Base-by-base conservation (phyloP, 73 alveolate genomes). In the Durusdinium trenchii region DNA sequence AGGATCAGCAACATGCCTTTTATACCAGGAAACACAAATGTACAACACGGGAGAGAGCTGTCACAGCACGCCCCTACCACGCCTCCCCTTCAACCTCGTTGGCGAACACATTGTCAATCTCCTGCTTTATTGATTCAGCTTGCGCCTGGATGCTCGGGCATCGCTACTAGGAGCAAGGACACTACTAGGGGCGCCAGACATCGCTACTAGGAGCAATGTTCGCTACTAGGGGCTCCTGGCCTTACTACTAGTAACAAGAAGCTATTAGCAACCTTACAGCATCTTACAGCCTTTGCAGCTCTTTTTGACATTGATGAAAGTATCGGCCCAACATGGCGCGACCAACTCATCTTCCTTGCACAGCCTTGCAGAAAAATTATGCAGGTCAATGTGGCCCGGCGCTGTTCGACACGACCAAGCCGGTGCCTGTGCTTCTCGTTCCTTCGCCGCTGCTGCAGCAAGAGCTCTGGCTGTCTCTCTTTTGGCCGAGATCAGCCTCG, bases 11-110 rank as follows among this genome's bases (percentile, higher is more conserved):
- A n/a, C n/a, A n/a, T n/a, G n/a, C n/a, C n/a, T n/a, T n/a, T n/a
- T n/a, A n/a, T n/a, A n/a, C n/a, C n/a, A n/a, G n/a, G n/a, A n/a
- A n/a, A n/a, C n/a, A n/a, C n/a, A n/a, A n/a, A n/a, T n/a, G n/a
- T n/a, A n/a, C n/a, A n/a, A n/a, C n/a, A n/a, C n/a, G n/a, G n/a
- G n/a, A n/a, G n/a, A n/a, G n/a, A n/a, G n/a, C n/a, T n/a, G n/a
- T n/a, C n/a, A n/a, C n/a, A 16, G 69, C 69, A 16, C 69, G 32
- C 20, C 35, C 52, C 50, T 50, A 73, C 32, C 52, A 2, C 50
- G 85, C 85, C 18, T 89, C 96, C 43, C 96, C 96, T 30, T 89
- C 96, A 54, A 89, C 96, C 71, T 89, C 96, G 10, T 42, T 51
- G 36, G 96, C 62, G 45, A 89, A 89, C 7, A 64, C 96, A 26